A percentile compares a stretch with the other conserved stretches of the same genome.
These are phyloP conservation scores for Lachnellula subtilissima DNA, from an alignment of 2,329 filamentous ascomycete species.

Conservation along the genomic window DNA sequence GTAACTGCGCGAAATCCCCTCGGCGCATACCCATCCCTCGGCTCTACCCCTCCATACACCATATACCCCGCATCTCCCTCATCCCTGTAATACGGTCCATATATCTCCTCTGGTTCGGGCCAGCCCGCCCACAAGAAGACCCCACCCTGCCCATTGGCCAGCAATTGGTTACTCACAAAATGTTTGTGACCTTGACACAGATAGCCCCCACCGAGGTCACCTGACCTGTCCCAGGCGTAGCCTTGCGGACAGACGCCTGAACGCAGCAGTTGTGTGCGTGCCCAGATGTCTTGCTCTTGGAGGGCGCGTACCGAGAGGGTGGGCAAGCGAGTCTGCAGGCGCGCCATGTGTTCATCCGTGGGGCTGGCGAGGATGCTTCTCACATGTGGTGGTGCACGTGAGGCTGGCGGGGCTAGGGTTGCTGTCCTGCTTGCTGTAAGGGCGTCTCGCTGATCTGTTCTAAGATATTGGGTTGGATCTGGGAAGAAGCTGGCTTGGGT, in stretches of 20 bases:
- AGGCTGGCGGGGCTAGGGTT: background rate
- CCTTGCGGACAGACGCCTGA: background rate
- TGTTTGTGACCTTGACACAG: background rate
- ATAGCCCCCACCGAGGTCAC: background rate
- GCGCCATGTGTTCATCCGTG: background rate
- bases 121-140: background rate
- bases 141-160: conserved; percentile 1
- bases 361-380: background rate
- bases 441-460: too few relatives aligned
- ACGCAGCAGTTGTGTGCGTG: background rate
- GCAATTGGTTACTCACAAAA: background rate
- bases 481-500: background rate
- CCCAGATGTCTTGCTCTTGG: background rate
- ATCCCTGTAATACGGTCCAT: background rate
- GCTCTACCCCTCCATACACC: background rate
- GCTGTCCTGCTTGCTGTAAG: background rate
- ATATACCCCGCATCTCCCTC: background rate
- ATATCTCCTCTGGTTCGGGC: background rate
- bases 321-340: background rate
- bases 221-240: background rate
- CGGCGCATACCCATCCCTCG: background rate
- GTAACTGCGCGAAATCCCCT: background rate
- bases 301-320: background rate
- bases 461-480: background rate
- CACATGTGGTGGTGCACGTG: background rate